A percentile compares a stretch with the other conserved stretches of the same genome.
phyloP scores from a whole-genome alignment of 345 rosid species.

The Ceriops tagal region DNA sequence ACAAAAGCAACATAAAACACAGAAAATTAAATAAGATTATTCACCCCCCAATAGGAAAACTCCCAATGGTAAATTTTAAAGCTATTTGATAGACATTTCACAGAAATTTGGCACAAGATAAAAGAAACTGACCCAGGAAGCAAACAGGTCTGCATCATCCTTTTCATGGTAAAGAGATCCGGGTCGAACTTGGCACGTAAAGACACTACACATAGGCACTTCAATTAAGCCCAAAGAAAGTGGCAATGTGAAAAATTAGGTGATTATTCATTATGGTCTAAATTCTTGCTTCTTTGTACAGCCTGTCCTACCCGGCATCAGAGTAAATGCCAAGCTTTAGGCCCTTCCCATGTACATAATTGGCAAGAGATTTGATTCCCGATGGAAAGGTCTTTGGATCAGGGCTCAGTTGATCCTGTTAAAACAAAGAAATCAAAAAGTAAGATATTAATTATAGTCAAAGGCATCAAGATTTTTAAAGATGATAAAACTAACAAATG shows the following conservation, averaged over 20 bases:
- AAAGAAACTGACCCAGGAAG: constrained; percentile 81
- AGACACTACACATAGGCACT: constrained; percentile 40
- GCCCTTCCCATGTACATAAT: constrained; percentile 75
- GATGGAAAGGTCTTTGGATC: constrained; percentile 81
- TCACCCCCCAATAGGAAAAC: too few relatives aligned
- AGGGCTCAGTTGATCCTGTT: constrained; percentile 75
- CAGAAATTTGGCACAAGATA: background rate
- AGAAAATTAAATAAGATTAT: too few relatives aligned
- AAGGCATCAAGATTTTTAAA: background rate
- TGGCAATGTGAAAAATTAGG: constrained; percentile 2
- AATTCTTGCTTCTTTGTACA: constrained; percentile 15
- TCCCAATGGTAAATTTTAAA: background rate
- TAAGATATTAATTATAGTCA: background rate
- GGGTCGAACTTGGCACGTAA: constrained; percentile 92
- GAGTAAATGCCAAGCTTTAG: constrained; percentile 98
- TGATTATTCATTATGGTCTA: constrained; percentile 14
- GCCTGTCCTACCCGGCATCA: constrained; percentile 88
- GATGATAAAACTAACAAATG: too few relatives aligned
- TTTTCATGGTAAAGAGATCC: constrained; percentile 90
- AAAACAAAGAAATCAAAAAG: constrained; percentile 17
- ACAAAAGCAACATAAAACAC: background rate
- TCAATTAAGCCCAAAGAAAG: constrained; percentile 15
- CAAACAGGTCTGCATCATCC: constrained; percentile 76
- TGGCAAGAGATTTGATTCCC: constrained; percentile 81
- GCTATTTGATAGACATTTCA: background rate